Conservation (phyloP, 176 grass and related monocot species). For the Zoysia japonica region DNA sequence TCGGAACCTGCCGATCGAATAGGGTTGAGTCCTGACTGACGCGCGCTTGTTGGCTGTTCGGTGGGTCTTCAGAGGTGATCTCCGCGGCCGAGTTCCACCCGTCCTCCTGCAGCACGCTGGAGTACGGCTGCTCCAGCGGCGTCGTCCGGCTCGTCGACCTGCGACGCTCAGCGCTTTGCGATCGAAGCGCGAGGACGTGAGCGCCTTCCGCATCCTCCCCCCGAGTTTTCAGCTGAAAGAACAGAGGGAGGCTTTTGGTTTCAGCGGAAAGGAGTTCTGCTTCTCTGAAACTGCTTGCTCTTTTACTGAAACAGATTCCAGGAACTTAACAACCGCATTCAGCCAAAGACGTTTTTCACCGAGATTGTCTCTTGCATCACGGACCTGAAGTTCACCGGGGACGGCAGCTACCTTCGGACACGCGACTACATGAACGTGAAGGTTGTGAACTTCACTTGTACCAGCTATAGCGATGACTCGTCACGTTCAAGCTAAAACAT, state of each 20-base stretch:
- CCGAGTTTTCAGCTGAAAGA: background rate
- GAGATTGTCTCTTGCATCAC: conserved; percentile 82
- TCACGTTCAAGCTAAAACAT: background rate
- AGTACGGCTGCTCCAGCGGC: conserved; percentile 66
- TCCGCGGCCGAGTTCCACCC: conserved; percentile 67
- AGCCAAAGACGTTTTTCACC: conserved; percentile 60
- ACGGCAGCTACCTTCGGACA: conserved; percentile 54
- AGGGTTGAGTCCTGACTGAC: background rate
- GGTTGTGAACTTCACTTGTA: conserved; percentile 26
- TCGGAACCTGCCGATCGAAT: background rate
- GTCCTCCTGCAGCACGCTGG: conserved; percentile 54
- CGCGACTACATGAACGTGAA: conserved; percentile 90
- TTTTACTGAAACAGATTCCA: conserved; percentile 46
- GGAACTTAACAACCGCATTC: conserved; percentile 41
- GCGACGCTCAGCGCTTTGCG: conserved; percentile 66
- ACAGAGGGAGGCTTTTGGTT: background rate
- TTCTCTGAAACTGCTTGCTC: background rate
- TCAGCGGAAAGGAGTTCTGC: background rate
- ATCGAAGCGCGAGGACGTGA: conserved; percentile 46
- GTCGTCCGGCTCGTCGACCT: conserved; percentile 65
- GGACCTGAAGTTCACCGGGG: conserved; percentile 63
- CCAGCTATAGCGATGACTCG: background rate
- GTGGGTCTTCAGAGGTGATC: conserved; percentile 59
- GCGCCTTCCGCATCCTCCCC: background rate
- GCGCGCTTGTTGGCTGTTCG: background rate